Evolutionary conservation across 148 eudicot species (phyloP), one percentile per base, ranked within the genome.

Genomic region (Chenopodium quinoa): DNA sequence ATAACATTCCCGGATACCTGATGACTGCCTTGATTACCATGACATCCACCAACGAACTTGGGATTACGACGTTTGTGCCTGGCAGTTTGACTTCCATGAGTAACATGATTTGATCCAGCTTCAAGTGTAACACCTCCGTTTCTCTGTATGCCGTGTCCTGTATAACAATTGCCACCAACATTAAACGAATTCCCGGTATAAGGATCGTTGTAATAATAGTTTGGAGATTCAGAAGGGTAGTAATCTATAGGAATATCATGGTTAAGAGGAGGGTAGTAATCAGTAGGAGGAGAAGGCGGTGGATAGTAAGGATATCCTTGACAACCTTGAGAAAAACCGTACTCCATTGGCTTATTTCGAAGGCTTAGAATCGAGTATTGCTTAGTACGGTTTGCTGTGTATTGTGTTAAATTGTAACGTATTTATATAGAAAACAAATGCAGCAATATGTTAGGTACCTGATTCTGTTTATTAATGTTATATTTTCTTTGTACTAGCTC

Each of bases 1-100:
- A 74, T 74, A 47, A 74, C 77, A 50, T 74, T 40, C 63, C 77
- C 77, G 1, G 62, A 50, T 0, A 50, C 77, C 60, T 74, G 77
- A 74, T 50, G 20, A 7, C 77, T 63, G 4, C 77, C 77, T 52
- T 50, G 62, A 29, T 74, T 74, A 8, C 56, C 56, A 25, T 74
- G 77, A 50, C 77, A 74, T 14, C 77, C 77, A 25, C 72, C 72
- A 31, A 69, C 34, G 1, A 69, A 6, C 9, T 22, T 29, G 46
- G 46, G 1, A 22, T 69, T 69, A 8, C 72, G 72, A 69, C n/a
- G 44, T 69, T 69, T 62, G 6, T 7, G 27, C 25, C n/a, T 22
- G 7, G 25, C 66, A 62, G 9, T 22, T 4, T 7, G 37, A 29
- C 17, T 69, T 23, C n/a, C 10, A 8, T 25, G 71, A 2, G 29